Percentiles rank a stretch among this genome's conserved stretches.
Conservation (phyloP, 177 flowering plant species). For the Vitis hybrid region DNA sequence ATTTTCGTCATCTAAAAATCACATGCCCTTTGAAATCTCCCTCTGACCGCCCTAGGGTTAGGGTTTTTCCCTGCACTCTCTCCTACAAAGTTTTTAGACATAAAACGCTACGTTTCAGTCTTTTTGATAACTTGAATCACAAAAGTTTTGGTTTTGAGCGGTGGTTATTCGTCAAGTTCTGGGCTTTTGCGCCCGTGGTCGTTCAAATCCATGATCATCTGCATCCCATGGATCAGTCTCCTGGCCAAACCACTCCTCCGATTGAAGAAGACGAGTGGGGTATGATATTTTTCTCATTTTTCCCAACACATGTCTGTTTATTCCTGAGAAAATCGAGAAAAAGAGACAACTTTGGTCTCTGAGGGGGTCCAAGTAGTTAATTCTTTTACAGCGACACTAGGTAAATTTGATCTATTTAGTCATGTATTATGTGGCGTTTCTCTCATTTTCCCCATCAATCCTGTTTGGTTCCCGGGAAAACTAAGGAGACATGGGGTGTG, state of each 20-base stretch:
- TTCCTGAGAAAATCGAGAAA: too few species aligned
- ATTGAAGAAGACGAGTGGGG: slow-evolving; percentile 67
- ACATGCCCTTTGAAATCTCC: too few species aligned
- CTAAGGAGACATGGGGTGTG: too few species aligned
- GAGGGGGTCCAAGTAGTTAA: neutral
- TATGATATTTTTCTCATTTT: slow-evolving; percentile 12
- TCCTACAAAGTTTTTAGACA: neutral
- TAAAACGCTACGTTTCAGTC: neutral
- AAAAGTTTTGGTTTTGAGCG: neutral
- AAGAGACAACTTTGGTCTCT: too few species aligned
- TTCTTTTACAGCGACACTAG: neutral
- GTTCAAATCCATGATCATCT: slow-evolving; percentile 58
- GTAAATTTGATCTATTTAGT: too few species aligned
- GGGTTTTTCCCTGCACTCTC: too few species aligned
- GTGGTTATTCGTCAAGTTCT: slow-evolving; percentile 14
- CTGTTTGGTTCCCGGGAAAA: too few species aligned
- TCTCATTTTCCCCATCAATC: too few species aligned
- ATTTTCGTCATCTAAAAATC: too few species aligned
- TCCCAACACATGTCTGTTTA: too few species aligned
- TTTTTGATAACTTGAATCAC: neutral
- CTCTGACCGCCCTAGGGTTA: too few species aligned
- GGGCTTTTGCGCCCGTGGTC: slow-evolving; percentile 47
- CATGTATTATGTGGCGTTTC: too few species aligned
- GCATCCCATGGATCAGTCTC: slow-evolving; percentile 54
- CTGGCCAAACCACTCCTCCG: slow-evolving; percentile 45